Evolutionary conservation across 495 filamentous ascomycete species (phyloP).

Genomic region (Talaromyces stipitatus): DNA sequence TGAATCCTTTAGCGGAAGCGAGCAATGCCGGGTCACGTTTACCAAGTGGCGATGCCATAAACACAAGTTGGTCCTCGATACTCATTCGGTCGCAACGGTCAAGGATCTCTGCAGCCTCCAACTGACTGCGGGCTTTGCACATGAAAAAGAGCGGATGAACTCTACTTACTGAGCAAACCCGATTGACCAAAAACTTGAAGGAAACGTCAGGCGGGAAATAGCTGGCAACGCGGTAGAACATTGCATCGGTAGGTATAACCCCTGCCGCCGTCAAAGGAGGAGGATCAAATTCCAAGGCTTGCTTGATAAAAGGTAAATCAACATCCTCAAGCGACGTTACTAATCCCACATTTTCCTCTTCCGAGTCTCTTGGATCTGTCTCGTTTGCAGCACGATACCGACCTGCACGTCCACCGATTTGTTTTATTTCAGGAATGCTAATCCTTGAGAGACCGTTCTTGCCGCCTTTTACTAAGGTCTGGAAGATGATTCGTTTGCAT

Average conservation of each 20-base stretch:
- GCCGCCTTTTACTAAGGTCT: slow-evolving; percentile 61
- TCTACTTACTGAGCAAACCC: slow-evolving; percentile 56
- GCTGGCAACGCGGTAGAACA: slow-evolving; percentile 62
- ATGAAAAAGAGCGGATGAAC: slow-evolving; percentile 63
- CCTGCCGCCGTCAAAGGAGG: slow-evolving; percentile 67
- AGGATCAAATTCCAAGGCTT: slow-evolving; percentile 54
- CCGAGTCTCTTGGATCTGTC: slow-evolving; percentile 12
- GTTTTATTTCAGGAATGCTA: slow-evolving; percentile 73
- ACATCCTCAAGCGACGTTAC: slow-evolving; percentile 71
- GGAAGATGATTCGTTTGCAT: slow-evolving; percentile 86
- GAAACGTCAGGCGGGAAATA: slow-evolving; percentile 73
- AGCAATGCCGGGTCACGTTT: slow-evolving; percentile 13
- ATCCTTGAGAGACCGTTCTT: slow-evolving; percentile 44
- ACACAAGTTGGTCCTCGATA: slow-evolving; percentile 62
- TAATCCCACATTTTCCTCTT: slow-evolving; percentile 47
- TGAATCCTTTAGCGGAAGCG: slow-evolving; percentile 49
- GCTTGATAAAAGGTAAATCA: slow-evolving; percentile 56
- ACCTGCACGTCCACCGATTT: slow-evolving; percentile 91
- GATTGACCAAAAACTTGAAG: slow-evolving; percentile 67
- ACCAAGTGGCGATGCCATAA: slow-evolving; percentile 61
- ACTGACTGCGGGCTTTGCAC: slow-evolving; percentile 49
- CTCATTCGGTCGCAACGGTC: slow-evolving; percentile 55
- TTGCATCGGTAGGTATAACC: slow-evolving; percentile 55
- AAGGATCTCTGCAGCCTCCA: slow-evolving; percentile 62
- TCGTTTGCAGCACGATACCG: slow-evolving; percentile 69